Conservation (phyloP, 1,284 basidiomycete genomes). For the Naganishia sp. region DNA sequence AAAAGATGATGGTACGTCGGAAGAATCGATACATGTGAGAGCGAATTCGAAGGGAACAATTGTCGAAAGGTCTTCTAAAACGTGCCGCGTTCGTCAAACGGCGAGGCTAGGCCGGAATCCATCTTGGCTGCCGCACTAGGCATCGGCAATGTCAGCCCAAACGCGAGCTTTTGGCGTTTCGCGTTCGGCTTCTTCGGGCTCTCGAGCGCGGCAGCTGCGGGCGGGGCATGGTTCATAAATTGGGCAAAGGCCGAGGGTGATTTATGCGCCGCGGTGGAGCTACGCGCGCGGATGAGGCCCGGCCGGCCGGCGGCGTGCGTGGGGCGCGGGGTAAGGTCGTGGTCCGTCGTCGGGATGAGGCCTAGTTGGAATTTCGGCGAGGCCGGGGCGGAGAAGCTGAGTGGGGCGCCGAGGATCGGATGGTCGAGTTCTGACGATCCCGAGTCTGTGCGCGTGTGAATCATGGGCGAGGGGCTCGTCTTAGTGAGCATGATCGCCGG, state of each 20-base stretch:
- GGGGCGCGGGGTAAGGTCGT: background rate
- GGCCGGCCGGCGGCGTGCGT: conserved; percentile 4
- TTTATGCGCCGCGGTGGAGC: conserved; percentile 15
- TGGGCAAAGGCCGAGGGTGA: conserved; percentile 21
- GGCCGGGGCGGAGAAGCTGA: conserved; percentile 13
- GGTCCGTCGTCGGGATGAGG: background rate
- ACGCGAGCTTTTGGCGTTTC: conserved; percentile 18
- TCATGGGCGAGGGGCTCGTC: conserved; percentile 18
- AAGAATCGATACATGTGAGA: conserved; percentile 2
- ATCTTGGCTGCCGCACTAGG: background rate
- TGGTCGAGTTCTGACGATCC: conserved; percentile 19
- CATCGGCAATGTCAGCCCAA: conserved; percentile 9
- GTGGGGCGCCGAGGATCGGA: conserved; percentile 8
- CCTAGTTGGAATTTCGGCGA: conserved; percentile 3
- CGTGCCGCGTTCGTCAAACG: conserved; percentile 20
- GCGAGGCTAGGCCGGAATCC: conserved; percentile 10
- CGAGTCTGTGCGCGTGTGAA: conserved; percentile 16
- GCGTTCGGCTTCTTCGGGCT: background rate
- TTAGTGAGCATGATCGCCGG: conserved; percentile 24
- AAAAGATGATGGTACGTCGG: background rate
- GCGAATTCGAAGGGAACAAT: conserved; percentile 14
- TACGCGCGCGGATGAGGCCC: conserved; percentile 20
- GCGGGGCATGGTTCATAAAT: conserved; percentile 17
- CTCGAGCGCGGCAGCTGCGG: background rate
- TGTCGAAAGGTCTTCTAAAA: background rate